Conservation (phyloP, 495 filamentous ascomycete genomes). For the Penicillium mononematosum region DNA sequence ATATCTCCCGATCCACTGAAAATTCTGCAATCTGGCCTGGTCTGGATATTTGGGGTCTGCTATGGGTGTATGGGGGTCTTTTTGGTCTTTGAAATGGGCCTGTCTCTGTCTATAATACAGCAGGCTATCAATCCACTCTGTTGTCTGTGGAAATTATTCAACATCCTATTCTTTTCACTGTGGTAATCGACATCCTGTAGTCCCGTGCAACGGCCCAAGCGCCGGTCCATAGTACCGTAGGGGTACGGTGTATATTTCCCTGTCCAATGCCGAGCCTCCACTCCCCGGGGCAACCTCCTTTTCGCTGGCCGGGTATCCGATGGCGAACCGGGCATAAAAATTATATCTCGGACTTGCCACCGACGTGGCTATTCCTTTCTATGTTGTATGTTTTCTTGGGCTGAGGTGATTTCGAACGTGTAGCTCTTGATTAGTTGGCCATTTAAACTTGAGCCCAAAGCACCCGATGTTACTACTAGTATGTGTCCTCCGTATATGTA, state of each 20-base stretch:
- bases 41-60: slow-evolving; percentile 1
- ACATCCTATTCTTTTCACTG: neutral
- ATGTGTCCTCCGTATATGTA: neutral
- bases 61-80: slow-evolving; percentile 1
- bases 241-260: slow-evolving; percentile 29
- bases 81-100: neutral
- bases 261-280: slow-evolving; percentile 25
- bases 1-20: slow-evolving; percentile 47
- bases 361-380: neutral
- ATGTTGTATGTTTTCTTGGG: neutral
- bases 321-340: slow-evolving; percentile 1
- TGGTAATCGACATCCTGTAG: slow-evolving; percentile 11
- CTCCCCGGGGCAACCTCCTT: slow-evolving; percentile 31
- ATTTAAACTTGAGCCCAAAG: neutral
- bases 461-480: neutral
- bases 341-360: slow-evolving; percentile 15
- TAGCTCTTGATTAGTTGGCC: neutral
- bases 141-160: neutral
- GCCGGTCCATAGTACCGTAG: slow-evolving; percentile 15
- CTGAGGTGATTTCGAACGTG: neutral
- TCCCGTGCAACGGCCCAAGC: slow-evolving; percentile 32
- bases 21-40: slow-evolving; percentile 20
- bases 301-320: slow-evolving; percentile 30
- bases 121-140: neutral
- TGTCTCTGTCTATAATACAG: neutral